These are phyloP conservation scores for Xylariaceae sp. DNA, from an alignment of 2,329 filamentous ascomycete species.

Conservation along the genomic window DNA sequence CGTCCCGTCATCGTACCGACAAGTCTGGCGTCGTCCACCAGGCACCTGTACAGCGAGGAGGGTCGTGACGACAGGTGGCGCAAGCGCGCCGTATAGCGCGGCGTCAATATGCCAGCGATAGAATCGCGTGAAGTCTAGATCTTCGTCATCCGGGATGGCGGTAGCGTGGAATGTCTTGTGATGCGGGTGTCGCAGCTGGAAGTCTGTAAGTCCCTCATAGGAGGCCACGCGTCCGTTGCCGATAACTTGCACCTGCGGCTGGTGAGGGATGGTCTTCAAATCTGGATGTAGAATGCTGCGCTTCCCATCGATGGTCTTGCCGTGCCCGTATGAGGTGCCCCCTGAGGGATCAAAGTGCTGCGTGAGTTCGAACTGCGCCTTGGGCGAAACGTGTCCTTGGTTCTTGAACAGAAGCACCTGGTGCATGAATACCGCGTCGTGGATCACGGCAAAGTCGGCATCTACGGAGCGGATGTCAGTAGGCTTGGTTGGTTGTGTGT, in stretches of 20 bases:
- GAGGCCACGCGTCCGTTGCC: slow-evolving; percentile 73
- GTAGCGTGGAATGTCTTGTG: slow-evolving; percentile 78
- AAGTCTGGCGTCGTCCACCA: slow-evolving; percentile 66
- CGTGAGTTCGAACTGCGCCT: slow-evolving; percentile 77
- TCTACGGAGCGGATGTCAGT: slow-evolving; percentile 51
- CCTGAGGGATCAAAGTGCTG: slow-evolving; percentile 71
- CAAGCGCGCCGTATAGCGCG: slow-evolving; percentile 71
- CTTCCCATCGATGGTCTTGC: slow-evolving; percentile 72
- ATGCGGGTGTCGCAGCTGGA: slow-evolving; percentile 76
- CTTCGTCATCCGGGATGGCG: slow-evolving; percentile 61
- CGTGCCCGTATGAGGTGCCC: slow-evolving; percentile 73
- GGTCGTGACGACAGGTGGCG: slow-evolving; percentile 76
- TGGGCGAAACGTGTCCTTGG: slow-evolving; percentile 68
- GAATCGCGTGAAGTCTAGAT: slow-evolving; percentile 61
- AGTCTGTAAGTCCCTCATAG: slow-evolving; percentile 74
- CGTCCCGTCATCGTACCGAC: slow-evolving; percentile 76
- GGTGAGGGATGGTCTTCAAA: slow-evolving; percentile 79
- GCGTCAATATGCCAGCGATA: slow-evolving; percentile 86
- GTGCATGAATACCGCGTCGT: slow-evolving; percentile 69
- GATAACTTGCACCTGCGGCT: slow-evolving; percentile 82
- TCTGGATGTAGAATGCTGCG: slow-evolving; percentile 76
- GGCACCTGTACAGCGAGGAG: slow-evolving; percentile 78
- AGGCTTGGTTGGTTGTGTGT: not conserved
- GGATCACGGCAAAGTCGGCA: slow-evolving; percentile 68
- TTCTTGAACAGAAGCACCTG: slow-evolving; percentile 76